Evolutionary conservation across 768 basidiomycete species (phyloP).

Genomic region (Lentinula sp.): DNA sequence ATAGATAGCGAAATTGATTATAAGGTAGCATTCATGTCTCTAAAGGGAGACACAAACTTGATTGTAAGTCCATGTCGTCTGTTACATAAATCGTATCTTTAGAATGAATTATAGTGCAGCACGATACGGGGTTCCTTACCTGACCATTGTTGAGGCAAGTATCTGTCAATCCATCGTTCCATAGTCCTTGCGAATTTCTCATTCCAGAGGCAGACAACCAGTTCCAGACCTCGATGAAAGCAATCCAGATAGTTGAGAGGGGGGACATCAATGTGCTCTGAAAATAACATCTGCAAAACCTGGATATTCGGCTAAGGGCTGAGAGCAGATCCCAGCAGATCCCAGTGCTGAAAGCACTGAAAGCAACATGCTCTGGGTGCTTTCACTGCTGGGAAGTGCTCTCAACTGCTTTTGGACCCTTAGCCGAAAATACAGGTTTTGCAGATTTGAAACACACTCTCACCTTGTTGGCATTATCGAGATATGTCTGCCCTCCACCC

Average conservation of each 20-base stretch:
- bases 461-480: constrained; percentile 44
- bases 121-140: constrained; percentile 14
- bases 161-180: constrained; percentile 17
- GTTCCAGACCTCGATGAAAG: neutral
- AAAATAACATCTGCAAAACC: too few species aligned
- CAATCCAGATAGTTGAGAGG: neutral
- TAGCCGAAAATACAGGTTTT: too few species aligned
- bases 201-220: constrained; percentile 16
- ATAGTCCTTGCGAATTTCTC: constrained; percentile 20
- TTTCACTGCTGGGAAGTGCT: too few species aligned
- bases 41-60: constrained; percentile 26
- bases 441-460: constrained; percentile 1
- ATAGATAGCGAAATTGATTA: neutral
- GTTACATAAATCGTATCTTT: neutral
- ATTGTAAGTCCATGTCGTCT: constrained; percentile 59
- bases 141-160: constrained; percentile 18
- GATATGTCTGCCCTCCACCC: constrained; percentile 29
- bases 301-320: too few species aligned
- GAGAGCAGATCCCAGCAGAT: too few species aligned
- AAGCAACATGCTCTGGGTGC: too few species aligned
- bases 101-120: neutral
- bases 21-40: neutral
- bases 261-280: neutral
- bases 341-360: too few species aligned
- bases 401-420: too few species aligned